Evolutionary conservation across 257 asterid genomes (phyloP).

Genomic region (Solanum gracilifrons): DNA sequence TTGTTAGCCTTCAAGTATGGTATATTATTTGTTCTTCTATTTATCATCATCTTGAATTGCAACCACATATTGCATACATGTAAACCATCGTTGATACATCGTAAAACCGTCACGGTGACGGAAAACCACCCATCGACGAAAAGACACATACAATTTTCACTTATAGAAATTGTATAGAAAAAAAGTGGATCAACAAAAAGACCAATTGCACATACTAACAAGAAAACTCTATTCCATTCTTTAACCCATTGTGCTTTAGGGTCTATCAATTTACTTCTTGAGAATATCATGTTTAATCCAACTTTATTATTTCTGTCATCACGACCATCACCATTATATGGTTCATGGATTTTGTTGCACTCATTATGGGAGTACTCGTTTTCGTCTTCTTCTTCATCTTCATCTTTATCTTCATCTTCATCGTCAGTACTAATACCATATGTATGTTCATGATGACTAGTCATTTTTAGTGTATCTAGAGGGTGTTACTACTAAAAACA

Average conservation of each 20-base stretch:
- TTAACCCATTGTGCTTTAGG: neutral
- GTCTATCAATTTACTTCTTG: neutral
- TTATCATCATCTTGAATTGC: neutral
- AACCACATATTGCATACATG: slow-evolving; percentile 3
- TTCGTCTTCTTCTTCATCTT: neutral
- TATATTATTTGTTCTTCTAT: neutral
- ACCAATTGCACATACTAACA: neutral
- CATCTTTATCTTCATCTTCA: neutral
- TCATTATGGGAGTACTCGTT: neutral
- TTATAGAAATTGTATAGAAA: slow-evolving; percentile 4
- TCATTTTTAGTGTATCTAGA: neutral
- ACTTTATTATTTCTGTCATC: neutral
- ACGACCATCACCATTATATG: neutral
- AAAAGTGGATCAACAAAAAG: slow-evolving; percentile 8
- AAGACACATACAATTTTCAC: slow-evolving; percentile 1
- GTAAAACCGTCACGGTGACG: neutral
- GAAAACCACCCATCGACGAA: slow-evolving; percentile 8
- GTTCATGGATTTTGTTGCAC: neutral
- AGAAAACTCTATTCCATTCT: neutral
- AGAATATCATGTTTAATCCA: neutral
- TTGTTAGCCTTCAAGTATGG: neutral
- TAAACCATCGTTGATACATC: neutral
- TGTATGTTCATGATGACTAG: neutral
- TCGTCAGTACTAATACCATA: neutral
- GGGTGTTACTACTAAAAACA: neutral